Conservation (phyloP, 495 filamentous ascomycete species). For the Astrocystis sublimbata region DNA sequence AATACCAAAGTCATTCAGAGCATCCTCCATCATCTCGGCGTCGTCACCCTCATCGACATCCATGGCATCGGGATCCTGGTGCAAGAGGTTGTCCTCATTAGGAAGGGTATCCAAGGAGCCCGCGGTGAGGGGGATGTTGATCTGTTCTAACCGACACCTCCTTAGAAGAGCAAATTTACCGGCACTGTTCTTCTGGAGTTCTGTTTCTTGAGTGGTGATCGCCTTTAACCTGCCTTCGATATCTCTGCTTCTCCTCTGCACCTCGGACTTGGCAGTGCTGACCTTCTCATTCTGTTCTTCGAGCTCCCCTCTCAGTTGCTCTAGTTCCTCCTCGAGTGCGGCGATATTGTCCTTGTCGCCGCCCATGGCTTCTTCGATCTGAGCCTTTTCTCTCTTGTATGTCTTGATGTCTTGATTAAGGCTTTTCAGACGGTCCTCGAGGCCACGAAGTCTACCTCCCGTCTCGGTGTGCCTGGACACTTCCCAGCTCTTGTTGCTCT, state of each 20-base stretch:
- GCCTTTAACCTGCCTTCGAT: constrained; percentile 78
- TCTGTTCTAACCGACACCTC: constrained; percentile 90
- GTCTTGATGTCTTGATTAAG: constrained; percentile 65
- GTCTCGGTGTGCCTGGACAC: constrained; percentile 66
- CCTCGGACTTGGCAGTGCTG: constrained; percentile 75
- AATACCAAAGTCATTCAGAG: constrained; percentile 85
- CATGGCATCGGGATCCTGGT: constrained; percentile 79
- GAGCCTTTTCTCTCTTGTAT: constrained; percentile 71
- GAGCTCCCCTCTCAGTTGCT: constrained; percentile 64
- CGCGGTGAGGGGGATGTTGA: constrained; percentile 76
- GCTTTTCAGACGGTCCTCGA: constrained; percentile 66
- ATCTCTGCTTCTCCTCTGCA: constrained; percentile 78
- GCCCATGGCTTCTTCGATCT: constrained; percentile 71
- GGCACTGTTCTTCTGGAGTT: constrained; percentile 79
- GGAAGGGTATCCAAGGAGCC: constrained; percentile 87
- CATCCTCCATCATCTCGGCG: constrained; percentile 52
- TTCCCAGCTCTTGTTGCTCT: constrained; percentile 79
- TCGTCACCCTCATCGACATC: constrained; percentile 76
- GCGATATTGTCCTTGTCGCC: constrained; percentile 75
- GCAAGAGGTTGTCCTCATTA: constrained; percentile 73
- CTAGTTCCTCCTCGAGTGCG: constrained; percentile 68
- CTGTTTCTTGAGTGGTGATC: constrained; percentile 74
- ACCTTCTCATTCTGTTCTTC: constrained; percentile 72
- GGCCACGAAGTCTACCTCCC: constrained; percentile 63
- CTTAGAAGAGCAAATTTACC: constrained; percentile 80